phyloP scores from a whole-genome alignment of 441 rosid species.

The Geranium incanum region DNA sequence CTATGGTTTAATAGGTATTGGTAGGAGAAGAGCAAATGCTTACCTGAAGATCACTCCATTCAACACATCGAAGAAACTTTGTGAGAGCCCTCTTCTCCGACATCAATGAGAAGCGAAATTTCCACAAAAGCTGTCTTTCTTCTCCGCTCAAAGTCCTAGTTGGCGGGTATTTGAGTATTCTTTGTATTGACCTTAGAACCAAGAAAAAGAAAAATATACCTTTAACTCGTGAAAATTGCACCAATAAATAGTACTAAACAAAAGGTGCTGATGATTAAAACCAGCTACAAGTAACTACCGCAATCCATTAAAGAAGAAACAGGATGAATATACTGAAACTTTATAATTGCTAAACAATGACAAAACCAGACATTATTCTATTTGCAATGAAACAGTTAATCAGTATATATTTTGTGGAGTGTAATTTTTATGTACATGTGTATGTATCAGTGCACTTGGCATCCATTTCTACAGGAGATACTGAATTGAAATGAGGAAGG shows the following conservation, averaged over 20 bases:
- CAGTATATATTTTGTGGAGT: too few species aligned
- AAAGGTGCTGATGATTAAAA: neutral
- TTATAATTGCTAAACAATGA: neutral
- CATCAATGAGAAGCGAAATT: conserved; percentile 92
- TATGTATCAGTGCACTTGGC: too few species aligned
- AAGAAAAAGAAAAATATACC: conserved; percentile 18
- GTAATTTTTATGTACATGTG: too few species aligned
- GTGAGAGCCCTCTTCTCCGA: conserved; percentile 94
- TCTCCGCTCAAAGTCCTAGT: conserved; percentile 89
- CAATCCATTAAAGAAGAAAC: conserved; percentile 12
- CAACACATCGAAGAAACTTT: conserved; percentile 92
- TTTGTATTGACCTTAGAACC: conserved; percentile 64
- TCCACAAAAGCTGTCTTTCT: conserved; percentile 97
- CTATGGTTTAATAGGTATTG: conserved; percentile 2
- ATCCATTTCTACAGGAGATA: too few species aligned
- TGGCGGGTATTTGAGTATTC: conserved; percentile 87
- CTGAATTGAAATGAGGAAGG: neutral
- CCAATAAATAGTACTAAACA: conserved; percentile 11
- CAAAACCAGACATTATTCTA: too few species aligned
- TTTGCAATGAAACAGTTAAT: too few species aligned
- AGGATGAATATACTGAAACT: neutral
- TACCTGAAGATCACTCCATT: conserved; percentile 98
- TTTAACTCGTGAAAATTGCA: conserved; percentile 15
- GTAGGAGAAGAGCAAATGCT: conserved; percentile 17
- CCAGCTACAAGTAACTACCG: conserved; percentile 8